Percentiles rank a stretch among this genome's conserved stretches.
Conservation (phyloP, 2,329 filamentous ascomycete species). For the Curvularia lunata region DNA sequence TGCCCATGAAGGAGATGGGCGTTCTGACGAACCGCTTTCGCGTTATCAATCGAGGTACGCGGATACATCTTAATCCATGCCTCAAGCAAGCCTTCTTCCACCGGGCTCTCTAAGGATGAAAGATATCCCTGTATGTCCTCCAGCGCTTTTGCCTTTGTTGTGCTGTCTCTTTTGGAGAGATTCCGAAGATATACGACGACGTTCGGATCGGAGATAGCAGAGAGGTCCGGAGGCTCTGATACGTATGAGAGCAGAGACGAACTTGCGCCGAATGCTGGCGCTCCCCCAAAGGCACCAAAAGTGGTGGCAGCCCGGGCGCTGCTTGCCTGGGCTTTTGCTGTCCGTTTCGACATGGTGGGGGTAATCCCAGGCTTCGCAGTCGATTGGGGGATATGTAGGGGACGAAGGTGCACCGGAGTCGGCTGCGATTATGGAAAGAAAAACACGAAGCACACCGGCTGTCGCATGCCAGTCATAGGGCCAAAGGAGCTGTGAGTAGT, state of each 20-base stretch:
- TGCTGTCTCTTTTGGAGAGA: slow-evolving; percentile 88
- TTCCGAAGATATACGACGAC: slow-evolving; percentile 92
- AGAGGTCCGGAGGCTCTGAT: slow-evolving; percentile 81
- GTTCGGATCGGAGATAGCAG: slow-evolving; percentile 77
- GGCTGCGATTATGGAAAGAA: slow-evolving; percentile 2
- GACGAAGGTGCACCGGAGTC: background rate
- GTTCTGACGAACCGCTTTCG: slow-evolving; percentile 84
- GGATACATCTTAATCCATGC: slow-evolving; percentile 91
- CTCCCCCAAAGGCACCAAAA: slow-evolving; percentile 53
- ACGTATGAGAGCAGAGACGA: slow-evolving; percentile 82
- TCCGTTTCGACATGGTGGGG: slow-evolving; percentile 62
- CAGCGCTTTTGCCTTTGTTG: slow-evolving; percentile 86
- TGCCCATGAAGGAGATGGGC: slow-evolving; percentile 76
- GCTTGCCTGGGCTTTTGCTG: slow-evolving; percentile 67
- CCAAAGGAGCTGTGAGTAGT: slow-evolving; percentile 3
- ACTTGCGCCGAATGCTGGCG: slow-evolving; percentile 53
- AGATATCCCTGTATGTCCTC: slow-evolving; percentile 79
- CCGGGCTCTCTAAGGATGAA: slow-evolving; percentile 63
- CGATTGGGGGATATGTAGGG: background rate
- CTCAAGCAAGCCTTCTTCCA: slow-evolving; percentile 83
- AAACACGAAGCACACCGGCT: slow-evolving; percentile 6
- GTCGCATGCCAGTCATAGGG: slow-evolving; percentile 2
- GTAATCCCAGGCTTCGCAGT: background rate
- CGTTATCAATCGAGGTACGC: slow-evolving; percentile 86
- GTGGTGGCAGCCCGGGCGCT: slow-evolving; percentile 64